Base-by-base conservation (phyloP, 176 grass and related monocot species). In the Neostapfia colusana region DNA sequence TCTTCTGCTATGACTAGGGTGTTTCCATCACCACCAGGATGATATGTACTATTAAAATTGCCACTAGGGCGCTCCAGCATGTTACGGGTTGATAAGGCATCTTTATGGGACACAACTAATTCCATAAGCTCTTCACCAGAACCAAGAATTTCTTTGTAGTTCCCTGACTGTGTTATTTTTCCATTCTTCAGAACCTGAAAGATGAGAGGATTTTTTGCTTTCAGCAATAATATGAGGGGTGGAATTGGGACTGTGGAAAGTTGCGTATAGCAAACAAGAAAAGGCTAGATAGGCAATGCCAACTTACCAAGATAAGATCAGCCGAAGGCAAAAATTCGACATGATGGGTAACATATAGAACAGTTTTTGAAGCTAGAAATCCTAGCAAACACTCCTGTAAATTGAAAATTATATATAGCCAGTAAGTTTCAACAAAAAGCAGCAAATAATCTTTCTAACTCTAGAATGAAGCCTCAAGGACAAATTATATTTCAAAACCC, bases 321-420 rank as follows among this genome's bases (percentile, higher is more conserved):
- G 89, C 89, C 16, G 84, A 54, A 24, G 78, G 74, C 69, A 89
- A 61, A 79, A 96, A 92, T 27, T 96, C 82, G 7, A 96, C 70
- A 81, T 96, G 93, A 55, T 96, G 93, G 28, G 93, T 96, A 13
- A 92, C 86, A 75, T 96, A 96, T 7, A 96, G 60, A 45, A 96
- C 89, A 17, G 87, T 96, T 75, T 92, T 96, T 39, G 54, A 62
- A 74, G 75, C 59, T 70, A 96, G 74, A 38, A 85, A 34, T 36
- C 72, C 62, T 42, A 81, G 54, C 65, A 96, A 79, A 65, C 89
- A 96, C 39, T 96, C 93, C 93, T 90, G 65, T 11, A 86, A 64
- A 69, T 21, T 54, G 50, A 5, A 58, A n/a, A 65, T n/a, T 38
- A 57, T 48, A 34, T 40, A 28, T 49, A 51, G 14, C 35, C 1